These are phyloP conservation scores for Sarocladium oryzae DNA, from an alignment of 2,329 filamentous ascomycete species.

Conservation along the genomic window DNA sequence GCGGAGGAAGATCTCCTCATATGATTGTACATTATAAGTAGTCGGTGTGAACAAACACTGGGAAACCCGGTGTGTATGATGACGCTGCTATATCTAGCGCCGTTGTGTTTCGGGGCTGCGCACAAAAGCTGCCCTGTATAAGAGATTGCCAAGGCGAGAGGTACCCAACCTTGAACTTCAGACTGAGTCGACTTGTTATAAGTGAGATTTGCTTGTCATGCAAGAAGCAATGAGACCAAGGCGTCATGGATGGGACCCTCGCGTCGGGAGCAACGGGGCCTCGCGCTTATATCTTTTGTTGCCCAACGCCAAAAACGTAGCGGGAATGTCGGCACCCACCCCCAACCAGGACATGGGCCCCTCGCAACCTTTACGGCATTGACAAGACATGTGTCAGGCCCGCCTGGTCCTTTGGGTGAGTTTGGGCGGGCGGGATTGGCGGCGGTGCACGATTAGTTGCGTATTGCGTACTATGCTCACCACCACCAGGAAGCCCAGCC, in stretches of 20 bases:
- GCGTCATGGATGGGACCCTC: slow-evolving; percentile 3
- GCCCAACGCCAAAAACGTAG: slow-evolving; percentile 3
- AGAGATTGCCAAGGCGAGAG: not conserved
- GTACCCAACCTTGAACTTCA: not conserved
- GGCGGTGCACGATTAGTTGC: not conserved
- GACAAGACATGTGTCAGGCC: slow-evolving; percentile 9
- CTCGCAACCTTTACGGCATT: slow-evolving; percentile 4
- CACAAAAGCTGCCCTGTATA: not conserved
- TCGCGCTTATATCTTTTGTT: not conserved
- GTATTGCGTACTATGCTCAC: slow-evolving; percentile 1
- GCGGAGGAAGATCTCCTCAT: not conserved
- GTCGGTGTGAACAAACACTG: not conserved
- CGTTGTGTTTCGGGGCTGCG: not conserved
- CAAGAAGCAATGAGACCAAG: not conserved
- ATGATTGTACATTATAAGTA: not conserved
- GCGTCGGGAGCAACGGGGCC: not conserved
- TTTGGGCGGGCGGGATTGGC: not conserved
- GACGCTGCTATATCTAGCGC: not conserved
- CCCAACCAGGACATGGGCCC: not conserved
- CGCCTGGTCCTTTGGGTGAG: no score
- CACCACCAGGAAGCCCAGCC: not conserved
- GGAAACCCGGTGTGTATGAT: not conserved
- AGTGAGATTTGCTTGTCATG: slow-evolving; percentile 7
- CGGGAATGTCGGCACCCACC: slow-evolving; percentile 1
- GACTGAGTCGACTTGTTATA: slow-evolving; percentile 1